A percentile compares a stretch with the other conserved stretches of the same genome.
These are phyloP conservation scores for Beauveria scarabaeidicola DNA, from an alignment of 2,329 filamentous ascomycete genomes.

Conservation along the genomic window DNA sequence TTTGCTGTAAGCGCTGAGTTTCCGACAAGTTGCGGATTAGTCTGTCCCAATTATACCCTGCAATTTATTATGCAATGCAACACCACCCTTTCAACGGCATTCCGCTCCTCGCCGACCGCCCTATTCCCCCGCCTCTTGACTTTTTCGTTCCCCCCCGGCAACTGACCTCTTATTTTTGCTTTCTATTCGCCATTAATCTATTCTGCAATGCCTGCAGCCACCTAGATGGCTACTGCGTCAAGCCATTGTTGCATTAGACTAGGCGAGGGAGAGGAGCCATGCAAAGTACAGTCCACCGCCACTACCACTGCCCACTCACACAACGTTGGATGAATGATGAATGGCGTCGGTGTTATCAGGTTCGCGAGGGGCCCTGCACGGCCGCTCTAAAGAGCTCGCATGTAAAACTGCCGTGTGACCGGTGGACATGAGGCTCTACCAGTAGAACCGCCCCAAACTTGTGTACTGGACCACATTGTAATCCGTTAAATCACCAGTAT, in stretches of 20 bases:
- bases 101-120: conserved; percentile 3
- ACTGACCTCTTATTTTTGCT: background rate
- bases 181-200: background rate
- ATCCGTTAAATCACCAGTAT: background rate
- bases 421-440: conserved; percentile 2
- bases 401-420: conserved; percentile 6
- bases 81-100: background rate
- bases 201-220: background rate
- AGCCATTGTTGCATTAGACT: background rate
- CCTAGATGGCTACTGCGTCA: background rate
- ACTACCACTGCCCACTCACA: conserved; percentile 6
- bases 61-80: background rate
- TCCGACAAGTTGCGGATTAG: background rate
- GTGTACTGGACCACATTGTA: background rate
- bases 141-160: background rate
- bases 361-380: background rate
- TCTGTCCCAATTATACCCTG: background rate
- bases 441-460: background rate
- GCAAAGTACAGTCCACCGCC: background rate
- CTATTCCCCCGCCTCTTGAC: background rate
- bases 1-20: background rate
- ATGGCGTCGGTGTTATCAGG: background rate
- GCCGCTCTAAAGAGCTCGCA: conserved; percentile 3
- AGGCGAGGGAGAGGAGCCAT: background rate
- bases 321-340: background rate